Conservation (phyloP, 129 eudicot species). For the Cynara cardunculus region DNA sequence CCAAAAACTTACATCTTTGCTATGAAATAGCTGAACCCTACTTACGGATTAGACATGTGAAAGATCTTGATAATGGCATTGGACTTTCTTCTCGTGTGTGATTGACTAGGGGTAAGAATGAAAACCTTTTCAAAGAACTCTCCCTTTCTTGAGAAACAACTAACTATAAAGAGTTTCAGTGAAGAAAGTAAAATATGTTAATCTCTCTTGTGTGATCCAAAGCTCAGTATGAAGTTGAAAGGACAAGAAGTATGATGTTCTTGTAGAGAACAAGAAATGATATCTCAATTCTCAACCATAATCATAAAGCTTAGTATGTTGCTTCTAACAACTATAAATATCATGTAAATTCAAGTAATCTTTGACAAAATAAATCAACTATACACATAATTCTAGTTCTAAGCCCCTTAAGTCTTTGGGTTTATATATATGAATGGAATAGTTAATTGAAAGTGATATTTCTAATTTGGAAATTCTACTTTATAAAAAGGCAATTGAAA, state of each 20-base stretch:
- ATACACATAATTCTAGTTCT: slow-evolving; percentile 9
- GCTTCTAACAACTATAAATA: slow-evolving; percentile 2
- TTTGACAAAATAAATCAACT: slow-evolving; percentile 8
- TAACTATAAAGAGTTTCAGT: slow-evolving; percentile 34
- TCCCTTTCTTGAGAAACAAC: slow-evolving; percentile 81
- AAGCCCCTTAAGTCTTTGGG: slow-evolving; percentile 4
- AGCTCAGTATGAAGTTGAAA: background rate
- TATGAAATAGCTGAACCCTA: slow-evolving; percentile 65
- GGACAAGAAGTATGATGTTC: background rate
- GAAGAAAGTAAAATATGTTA: slow-evolving; percentile 1
- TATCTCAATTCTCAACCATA: background rate
- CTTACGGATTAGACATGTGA: slow-evolving; percentile 53
- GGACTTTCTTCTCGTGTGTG: slow-evolving; percentile 80
- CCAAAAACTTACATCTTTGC: slow-evolving; percentile 51
- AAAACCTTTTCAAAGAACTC: slow-evolving; percentile 46
- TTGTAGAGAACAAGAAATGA: slow-evolving; percentile 13
- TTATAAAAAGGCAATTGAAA: too few relatives aligned
- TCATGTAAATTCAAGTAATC: background rate
- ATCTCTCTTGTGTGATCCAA: slow-evolving; percentile 8
- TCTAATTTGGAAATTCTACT: too few relatives aligned
- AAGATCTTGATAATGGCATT: slow-evolving; percentile 54
- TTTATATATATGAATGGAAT: background rate
- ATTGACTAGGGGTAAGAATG: slow-evolving; percentile 52
- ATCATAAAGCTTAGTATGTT: background rate
- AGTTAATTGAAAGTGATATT: background rate